Percentiles rank a stretch among this genome's conserved stretches.
These are phyloP conservation scores for Candida dajiaensis DNA, from an alignment of 805 yeast species.

Conservation along the genomic window DNA sequence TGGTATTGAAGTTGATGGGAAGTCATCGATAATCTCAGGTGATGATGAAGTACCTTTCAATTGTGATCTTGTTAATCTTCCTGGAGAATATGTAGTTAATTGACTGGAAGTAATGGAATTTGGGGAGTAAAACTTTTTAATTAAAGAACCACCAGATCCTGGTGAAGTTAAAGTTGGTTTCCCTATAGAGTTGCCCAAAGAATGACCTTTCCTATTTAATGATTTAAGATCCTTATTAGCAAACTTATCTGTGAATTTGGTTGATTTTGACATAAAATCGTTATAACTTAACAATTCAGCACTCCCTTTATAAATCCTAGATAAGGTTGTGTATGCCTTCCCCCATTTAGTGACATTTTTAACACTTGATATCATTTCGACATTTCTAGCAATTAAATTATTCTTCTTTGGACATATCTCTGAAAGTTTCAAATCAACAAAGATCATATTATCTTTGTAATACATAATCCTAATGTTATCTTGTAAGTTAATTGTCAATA, in stretches of 20 bases:
- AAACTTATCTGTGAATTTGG: not conserved
- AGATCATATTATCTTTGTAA: not conserved
- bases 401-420: not conserved
- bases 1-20: conserved; percentile 5
- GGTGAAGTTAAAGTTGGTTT: not conserved
- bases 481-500: not conserved
- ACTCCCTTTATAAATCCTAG: not conserved
- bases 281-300: not conserved
- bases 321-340: not conserved
- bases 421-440: not conserved
- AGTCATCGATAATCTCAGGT: conserved; percentile 5
- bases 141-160: not conserved
- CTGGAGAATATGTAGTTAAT: not conserved
- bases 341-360: not conserved
- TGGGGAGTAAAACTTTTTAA: not conserved
- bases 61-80: not conserved
- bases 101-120: not conserved
- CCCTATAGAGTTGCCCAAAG: not conserved
- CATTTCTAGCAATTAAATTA: not conserved
- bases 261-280: not conserved
- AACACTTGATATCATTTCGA: not conserved
- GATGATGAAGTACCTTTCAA: not conserved
- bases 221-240: not conserved
- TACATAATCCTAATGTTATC: not conserved
- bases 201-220: not conserved